A percentile compares a stretch with the other conserved stretches of the same genome.
Evolutionary conservation across 257 asterid genomes (phyloP).

Genomic region (Cordia subcordata): DNA sequence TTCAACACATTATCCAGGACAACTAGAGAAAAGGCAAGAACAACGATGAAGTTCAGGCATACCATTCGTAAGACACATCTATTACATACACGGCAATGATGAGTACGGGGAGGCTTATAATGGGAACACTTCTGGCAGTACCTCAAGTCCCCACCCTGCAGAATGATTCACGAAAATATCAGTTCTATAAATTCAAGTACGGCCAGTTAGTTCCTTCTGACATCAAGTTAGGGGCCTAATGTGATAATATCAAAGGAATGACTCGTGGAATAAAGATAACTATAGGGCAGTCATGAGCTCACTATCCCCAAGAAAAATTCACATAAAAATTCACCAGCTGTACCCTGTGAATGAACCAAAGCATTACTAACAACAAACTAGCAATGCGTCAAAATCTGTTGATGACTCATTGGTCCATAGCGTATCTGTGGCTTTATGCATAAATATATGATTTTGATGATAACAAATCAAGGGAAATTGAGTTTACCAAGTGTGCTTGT

Average conservation of each 20-base stretch:
- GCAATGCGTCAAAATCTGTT: too few species aligned
- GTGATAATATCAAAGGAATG: neutral
- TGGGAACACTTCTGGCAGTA: conserved; percentile 87
- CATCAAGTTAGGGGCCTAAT: too few species aligned
- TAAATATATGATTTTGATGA: too few species aligned
- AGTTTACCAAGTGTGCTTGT: too few species aligned
- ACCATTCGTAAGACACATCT: conserved; percentile 94
- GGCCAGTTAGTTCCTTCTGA: too few species aligned
- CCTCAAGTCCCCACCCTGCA: conserved; percentile 92
- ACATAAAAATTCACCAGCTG: neutral
- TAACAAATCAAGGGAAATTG: too few species aligned
- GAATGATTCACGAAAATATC: conserved; percentile 12
- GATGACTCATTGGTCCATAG: too few species aligned
- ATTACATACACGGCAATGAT: conserved; percentile 88
- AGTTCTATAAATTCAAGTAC: conserved; percentile 5
- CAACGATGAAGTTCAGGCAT: conserved; percentile 33
- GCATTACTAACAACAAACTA: too few species aligned
- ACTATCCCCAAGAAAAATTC: neutral
- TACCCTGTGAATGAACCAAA: too few species aligned
- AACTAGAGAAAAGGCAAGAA: conserved; percentile 23
- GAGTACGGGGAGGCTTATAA: conserved; percentile 93
- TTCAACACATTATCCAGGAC: conserved; percentile 30
- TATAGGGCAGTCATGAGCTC: neutral
- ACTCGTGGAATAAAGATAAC: too few species aligned
- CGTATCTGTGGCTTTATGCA: too few species aligned